phyloP scores from a whole-genome alignment of 2,329 filamentous ascomycete genomes.

The Didymella segeticola region DNA sequence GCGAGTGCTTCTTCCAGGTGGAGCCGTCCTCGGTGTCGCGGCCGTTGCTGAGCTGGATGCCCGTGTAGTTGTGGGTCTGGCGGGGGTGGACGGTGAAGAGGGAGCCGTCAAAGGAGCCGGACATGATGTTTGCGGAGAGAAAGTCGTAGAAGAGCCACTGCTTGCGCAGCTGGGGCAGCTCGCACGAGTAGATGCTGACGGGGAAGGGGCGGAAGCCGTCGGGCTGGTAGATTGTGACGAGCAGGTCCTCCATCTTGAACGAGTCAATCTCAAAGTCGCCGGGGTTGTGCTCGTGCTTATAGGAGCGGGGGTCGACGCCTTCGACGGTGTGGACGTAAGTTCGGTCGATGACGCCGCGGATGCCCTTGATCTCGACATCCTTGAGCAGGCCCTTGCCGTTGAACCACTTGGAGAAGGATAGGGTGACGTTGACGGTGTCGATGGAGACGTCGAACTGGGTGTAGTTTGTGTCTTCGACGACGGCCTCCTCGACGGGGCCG shows the following conservation, averaged over 20 bases:
- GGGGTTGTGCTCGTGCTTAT: constrained; percentile 83
- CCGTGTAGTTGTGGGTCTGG: constrained; percentile 81
- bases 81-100: constrained; percentile 96
- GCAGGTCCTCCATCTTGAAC: constrained; percentile 93
- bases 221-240: constrained; percentile 91
- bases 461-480: constrained; percentile 90
- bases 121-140: constrained; percentile 93
- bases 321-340: constrained; percentile 78
- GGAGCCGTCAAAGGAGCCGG: constrained; percentile 92
- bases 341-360: constrained; percentile 89
- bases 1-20: constrained; percentile 94
- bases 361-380: constrained; percentile 92
- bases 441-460: constrained; percentile 97
- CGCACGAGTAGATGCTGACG: constrained; percentile 94
- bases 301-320: constrained; percentile 81
- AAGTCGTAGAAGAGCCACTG: constrained; percentile 99
- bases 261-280: constrained; percentile 97
- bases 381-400: constrained; percentile 91
- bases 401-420: constrained; percentile 99
- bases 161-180: constrained; percentile 89
- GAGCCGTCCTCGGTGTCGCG: constrained; percentile 68
- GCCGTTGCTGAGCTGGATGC: constrained; percentile 64
- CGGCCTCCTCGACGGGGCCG: constrained; percentile 24
- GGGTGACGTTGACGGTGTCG: constrained; percentile 91
- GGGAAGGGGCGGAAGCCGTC: constrained; percentile 91